Evolutionary conservation across 2,329 filamentous ascomycete genomes (phyloP).

Genomic region (Ascochyta pisi): DNA sequence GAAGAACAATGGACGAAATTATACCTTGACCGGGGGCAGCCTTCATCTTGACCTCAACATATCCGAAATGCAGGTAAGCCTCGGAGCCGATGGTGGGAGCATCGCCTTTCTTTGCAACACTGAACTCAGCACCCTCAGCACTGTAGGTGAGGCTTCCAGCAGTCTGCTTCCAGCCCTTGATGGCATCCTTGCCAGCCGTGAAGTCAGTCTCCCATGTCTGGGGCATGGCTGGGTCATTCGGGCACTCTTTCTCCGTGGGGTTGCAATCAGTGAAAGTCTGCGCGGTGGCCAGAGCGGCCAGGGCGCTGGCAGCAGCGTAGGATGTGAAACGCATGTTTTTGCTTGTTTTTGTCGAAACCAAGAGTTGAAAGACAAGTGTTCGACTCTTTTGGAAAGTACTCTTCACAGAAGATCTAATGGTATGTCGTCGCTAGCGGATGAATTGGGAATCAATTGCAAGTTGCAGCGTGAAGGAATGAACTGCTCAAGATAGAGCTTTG

Average conservation of each 20-base stretch:
- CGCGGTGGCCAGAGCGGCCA: constrained; percentile 46
- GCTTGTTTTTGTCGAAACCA: constrained; percentile 7
- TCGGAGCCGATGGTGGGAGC: constrained; percentile 74
- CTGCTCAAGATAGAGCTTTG: constrained; percentile 34
- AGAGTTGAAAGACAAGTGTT: background rate
- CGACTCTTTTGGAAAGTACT: constrained; percentile 25
- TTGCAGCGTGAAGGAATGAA: constrained; percentile 36
- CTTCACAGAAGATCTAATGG: constrained; percentile 42
- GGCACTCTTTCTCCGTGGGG: constrained; percentile 53
- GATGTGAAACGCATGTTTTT: constrained; percentile 41
- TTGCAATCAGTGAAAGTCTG: constrained; percentile 57
- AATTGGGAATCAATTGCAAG: constrained; percentile 16
- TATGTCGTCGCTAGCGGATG: constrained; percentile 10
- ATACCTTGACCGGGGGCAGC: constrained; percentile 77
- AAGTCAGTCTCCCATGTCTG: constrained; percentile 53
- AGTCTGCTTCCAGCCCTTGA: constrained; percentile 49
- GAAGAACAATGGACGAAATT: constrained; percentile 80
- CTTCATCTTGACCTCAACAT: constrained; percentile 79
- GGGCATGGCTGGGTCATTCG: constrained; percentile 54
- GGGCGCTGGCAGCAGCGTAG: constrained; percentile 36
- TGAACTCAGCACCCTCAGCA: constrained; percentile 58
- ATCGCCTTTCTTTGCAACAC: constrained; percentile 55
- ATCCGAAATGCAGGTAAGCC: constrained; percentile 87
- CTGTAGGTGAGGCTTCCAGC: constrained; percentile 54
- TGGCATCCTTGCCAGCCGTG: constrained; percentile 47